Evolutionary conservation across 2,329 filamentous ascomycete species (phyloP).

Genomic region (Fusarium camptoceras): DNA sequence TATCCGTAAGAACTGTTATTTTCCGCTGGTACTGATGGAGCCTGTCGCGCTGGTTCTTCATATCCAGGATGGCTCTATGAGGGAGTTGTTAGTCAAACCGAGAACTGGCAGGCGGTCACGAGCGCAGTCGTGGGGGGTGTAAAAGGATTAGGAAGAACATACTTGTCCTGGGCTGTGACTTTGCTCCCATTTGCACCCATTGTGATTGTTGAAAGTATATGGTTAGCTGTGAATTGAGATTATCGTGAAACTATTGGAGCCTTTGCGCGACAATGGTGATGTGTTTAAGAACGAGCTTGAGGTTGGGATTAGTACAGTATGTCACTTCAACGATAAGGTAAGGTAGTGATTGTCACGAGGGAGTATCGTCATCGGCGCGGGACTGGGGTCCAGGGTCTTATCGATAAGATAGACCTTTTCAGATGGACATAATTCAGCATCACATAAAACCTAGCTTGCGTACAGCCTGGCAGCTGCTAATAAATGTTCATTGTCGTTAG

Average conservation of each 20-base stretch:
- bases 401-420: slow-evolving; percentile 41
- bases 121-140: slow-evolving; percentile 27
- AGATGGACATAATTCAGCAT: slow-evolving; percentile 5
- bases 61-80: slow-evolving; percentile 89
- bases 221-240: slow-evolving; percentile 9
- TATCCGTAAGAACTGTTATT: slow-evolving; percentile 85
- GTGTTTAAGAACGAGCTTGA: not conserved
- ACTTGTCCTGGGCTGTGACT: slow-evolving; percentile 86
- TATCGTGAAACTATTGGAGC: not conserved
- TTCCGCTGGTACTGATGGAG: slow-evolving; percentile 95
- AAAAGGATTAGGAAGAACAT: slow-evolving; percentile 45
- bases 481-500: not conserved
- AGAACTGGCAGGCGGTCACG: slow-evolving; percentile 22
- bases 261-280: slow-evolving; percentile 5
- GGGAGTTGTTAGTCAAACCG: slow-evolving; percentile 5
- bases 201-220: slow-evolving; percentile 23
- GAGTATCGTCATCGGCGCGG: slow-evolving; percentile 45
- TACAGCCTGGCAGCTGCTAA: not conserved
- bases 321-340: slow-evolving; percentile 16
- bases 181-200: slow-evolving; percentile 70
- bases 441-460: not conserved
- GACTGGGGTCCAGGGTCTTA: slow-evolving; percentile 36
- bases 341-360: slow-evolving; percentile 43
- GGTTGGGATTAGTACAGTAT: not conserved
- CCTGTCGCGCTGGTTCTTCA: slow-evolving; percentile 97